Base-by-base conservation (phyloP, 228 moss, liverwort and hornwort genomes). In the Sphagnum magellanicum region DNA sequence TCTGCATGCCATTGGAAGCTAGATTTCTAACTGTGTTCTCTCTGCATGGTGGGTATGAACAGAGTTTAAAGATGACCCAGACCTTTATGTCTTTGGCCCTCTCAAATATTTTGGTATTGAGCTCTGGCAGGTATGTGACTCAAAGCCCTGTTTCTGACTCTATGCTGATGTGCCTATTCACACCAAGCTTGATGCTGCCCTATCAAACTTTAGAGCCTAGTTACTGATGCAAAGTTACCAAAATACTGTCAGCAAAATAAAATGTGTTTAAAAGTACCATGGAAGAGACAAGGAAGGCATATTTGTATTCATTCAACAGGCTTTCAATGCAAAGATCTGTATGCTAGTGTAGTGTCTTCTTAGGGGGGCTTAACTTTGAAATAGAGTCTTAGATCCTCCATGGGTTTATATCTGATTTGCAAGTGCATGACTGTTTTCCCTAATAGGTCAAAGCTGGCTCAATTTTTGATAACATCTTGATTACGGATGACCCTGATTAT, bases 1-100 rank as follows among this genome's bases (percentile, higher is more conserved):
- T 55, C 12, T 55, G 9, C 55, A 55, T 8, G 55, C 55, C 12
- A 8, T 55, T 55, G 55, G 9, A 55, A 55, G 55, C 55, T 55
- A 55, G 32, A 32, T 3, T 65, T 13, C 52, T 72, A n/a, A 76
- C 55, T 70, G n/a, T 63, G 12, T 17, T 69, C 63, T 71, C 64
- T 61, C 66, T 55, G 55, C 1, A 1, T 55, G 50, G 61, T 65
- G 57, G 15, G 15, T 51, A 77, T 70, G 7, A 78, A 74, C 86
- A 92, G 95, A 95, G 12, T 95, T 84, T 77, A 86, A 85, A 71
- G 95, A 95, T 63, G 95, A 95, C 69, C 86, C 84, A 68, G 91
- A 91, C 72, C 75, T 92, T 68, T 92, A 95, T 63, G 95, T 90
- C 7, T 84, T 95, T 72, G 76, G 90, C 69, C 86, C 95, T 7